Evolutionary conservation across 371 early-diverging fungal species (phyloP).

Genomic region (Mortierella sp.): DNA sequence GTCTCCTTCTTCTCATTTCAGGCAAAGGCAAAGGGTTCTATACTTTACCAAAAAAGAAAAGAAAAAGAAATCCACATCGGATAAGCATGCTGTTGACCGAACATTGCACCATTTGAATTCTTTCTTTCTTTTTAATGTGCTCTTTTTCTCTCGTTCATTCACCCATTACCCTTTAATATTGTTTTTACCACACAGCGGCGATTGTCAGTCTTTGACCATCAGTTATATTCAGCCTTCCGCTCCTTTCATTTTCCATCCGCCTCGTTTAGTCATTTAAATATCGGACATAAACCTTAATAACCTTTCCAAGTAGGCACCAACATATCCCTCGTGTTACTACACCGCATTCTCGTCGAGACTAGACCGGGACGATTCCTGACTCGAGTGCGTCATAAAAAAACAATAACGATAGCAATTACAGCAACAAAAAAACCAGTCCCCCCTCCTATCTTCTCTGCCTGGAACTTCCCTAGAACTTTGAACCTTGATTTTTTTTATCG

Average conservation of each 20-base stretch:
- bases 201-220: no score
- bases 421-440: neutral
- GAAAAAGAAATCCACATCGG: conserved; percentile 6
- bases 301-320: no score
- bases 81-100: neutral
- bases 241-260: no score
- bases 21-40: conserved; percentile 1
- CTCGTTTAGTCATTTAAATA: no score
- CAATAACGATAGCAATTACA: neutral
- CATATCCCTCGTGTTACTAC: neutral
- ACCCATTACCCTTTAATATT: no score
- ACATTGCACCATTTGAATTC: neutral
- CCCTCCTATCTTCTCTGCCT: neutral
- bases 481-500: neutral
- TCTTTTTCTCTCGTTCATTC: no score
- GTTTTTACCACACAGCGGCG: no score
- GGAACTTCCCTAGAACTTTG: neutral
- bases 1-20: conserved; percentile 13
- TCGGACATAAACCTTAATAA: no score
- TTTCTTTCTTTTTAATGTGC: neutral
- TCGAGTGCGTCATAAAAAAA: neutral
- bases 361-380: neutral
- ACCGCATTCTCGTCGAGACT: neutral
- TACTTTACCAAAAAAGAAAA: neutral
- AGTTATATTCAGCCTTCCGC: no score